Evolutionary conservation across 192 early-diverging fungal species (phyloP).

Genomic region (Umbelopsis sp.): DNA sequence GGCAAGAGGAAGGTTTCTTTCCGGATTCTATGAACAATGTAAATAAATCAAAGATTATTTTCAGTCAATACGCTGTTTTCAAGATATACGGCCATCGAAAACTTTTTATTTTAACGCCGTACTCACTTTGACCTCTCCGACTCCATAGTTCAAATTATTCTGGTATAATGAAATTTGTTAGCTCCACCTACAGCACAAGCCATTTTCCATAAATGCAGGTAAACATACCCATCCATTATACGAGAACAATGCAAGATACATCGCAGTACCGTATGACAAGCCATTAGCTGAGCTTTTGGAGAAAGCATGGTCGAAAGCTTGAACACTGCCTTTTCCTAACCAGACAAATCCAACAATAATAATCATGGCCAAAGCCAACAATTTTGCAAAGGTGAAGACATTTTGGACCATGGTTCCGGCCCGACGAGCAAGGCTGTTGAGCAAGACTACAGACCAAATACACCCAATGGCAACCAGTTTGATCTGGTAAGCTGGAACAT

Average conservation of each 20-base stretch:
- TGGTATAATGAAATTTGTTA: neutral
- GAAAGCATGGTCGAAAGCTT: conserved; percentile 57
- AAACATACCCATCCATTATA: conserved; percentile 56
- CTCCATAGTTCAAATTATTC: conserved; percentile 77
- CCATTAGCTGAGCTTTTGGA: conserved; percentile 49
- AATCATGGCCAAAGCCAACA: conserved; percentile 69
- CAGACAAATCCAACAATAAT: conserved; percentile 67
- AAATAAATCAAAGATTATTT: too few species aligned
- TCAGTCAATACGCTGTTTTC: too few species aligned
- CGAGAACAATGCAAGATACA: conserved; percentile 63
- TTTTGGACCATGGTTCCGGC: conserved; percentile 62
- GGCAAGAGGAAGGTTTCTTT: conserved; percentile 70
- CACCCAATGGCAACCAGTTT: conserved; percentile 34
- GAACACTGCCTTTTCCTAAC: conserved; percentile 54
- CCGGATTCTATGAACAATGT: conserved; percentile 46
- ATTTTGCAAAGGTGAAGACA: conserved; percentile 69
- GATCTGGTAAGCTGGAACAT: conserved; percentile 19
- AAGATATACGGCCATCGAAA: neutral
- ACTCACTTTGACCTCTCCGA: conserved; percentile 73
- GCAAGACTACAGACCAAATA: conserved; percentile 33
- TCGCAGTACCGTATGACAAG: conserved; percentile 68
- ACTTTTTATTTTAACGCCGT: neutral
- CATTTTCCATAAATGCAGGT: neutral
- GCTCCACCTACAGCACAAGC: conserved; percentile 22
- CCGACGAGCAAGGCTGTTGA: conserved; percentile 46